Conservation (phyloP, 1,284 basidiomycete species). For the Hymenochaete sp. region DNA sequence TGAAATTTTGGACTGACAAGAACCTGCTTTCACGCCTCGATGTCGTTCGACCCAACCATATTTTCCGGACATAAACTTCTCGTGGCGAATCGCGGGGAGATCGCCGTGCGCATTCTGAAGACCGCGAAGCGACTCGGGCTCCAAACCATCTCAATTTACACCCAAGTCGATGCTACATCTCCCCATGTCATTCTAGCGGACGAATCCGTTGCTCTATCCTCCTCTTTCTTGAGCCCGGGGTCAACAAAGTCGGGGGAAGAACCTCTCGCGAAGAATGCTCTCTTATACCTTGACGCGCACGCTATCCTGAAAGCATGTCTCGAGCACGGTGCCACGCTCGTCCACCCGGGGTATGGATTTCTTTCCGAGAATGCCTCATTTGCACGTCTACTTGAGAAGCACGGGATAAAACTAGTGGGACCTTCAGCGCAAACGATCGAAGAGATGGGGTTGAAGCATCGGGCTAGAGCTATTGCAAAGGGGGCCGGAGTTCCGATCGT, state of each 20-base stretch:
- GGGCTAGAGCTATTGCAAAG: slow-evolving; percentile 43
- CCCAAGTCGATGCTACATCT: slow-evolving; percentile 42
- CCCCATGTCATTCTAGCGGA: slow-evolving; percentile 47
- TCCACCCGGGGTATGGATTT: slow-evolving; percentile 64
- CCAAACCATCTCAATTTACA: slow-evolving; percentile 46
- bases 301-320: slow-evolving; percentile 39
- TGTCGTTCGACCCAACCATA: background rate
- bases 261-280: slow-evolving; percentile 27
- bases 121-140: slow-evolving; percentile 43
- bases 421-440: slow-evolving; percentile 46
- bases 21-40: background rate
- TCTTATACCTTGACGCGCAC: slow-evolving; percentile 36
- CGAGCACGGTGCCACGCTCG: slow-evolving; percentile 39
- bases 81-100: slow-evolving; percentile 44
- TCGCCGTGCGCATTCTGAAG: slow-evolving; percentile 47
- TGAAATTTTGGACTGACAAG: background rate
- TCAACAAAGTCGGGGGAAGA: slow-evolving; percentile 19
- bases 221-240: slow-evolving; percentile 6
- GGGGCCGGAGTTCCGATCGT: slow-evolving; percentile 45
- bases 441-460: slow-evolving; percentile 57
- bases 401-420: slow-evolving; percentile 53
- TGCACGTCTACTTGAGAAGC: slow-evolving; percentile 38
- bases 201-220: slow-evolving; percentile 34
- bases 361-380: slow-evolving; percentile 58
- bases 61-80: slow-evolving; percentile 30